These are phyloP conservation scores for Fragaria iinumae DNA, from an alignment of 306 rosid species.

Conservation along the genomic window DNA sequence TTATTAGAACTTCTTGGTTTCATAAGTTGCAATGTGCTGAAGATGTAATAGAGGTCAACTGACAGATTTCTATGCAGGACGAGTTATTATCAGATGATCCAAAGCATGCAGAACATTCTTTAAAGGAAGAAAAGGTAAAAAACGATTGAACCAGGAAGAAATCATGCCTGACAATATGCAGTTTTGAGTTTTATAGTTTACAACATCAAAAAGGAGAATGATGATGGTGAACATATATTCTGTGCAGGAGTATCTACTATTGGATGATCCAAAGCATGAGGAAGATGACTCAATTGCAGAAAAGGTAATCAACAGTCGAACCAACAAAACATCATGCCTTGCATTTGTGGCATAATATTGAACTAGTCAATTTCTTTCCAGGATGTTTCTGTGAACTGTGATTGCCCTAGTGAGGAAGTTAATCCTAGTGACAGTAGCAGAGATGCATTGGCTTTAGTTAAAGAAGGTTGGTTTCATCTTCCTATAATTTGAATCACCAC, in stretches of 20 bases:
- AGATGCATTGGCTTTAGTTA: constrained; percentile 22
- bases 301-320: constrained; percentile 33
- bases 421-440: constrained; percentile 24
- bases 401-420: constrained; percentile 31
- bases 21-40: background rate
- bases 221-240: background rate
- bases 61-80: constrained; percentile 30
- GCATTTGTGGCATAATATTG: background rate
- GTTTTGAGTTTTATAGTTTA: background rate
- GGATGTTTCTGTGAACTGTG: constrained; percentile 34
- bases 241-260: constrained; percentile 32
- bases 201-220: background rate
- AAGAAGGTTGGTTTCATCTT: constrained; percentile 44
- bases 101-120: constrained; percentile 25
- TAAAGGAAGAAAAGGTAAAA: constrained; percentile 35
- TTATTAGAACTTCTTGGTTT: background rate
- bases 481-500: constrained; percentile 17
- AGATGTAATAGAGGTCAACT: constrained; percentile 3
- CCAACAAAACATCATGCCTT: background rate
- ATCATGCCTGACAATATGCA: background rate
- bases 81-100: constrained; percentile 21
- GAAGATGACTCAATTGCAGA: constrained; percentile 27
- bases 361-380: constrained; percentile 17
- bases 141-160: background rate
- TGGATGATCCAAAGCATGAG: constrained; percentile 24